These are phyloP conservation scores for Ilex aquifolium DNA, from an alignment of 257 asterid species.

Conservation along the genomic window DNA sequence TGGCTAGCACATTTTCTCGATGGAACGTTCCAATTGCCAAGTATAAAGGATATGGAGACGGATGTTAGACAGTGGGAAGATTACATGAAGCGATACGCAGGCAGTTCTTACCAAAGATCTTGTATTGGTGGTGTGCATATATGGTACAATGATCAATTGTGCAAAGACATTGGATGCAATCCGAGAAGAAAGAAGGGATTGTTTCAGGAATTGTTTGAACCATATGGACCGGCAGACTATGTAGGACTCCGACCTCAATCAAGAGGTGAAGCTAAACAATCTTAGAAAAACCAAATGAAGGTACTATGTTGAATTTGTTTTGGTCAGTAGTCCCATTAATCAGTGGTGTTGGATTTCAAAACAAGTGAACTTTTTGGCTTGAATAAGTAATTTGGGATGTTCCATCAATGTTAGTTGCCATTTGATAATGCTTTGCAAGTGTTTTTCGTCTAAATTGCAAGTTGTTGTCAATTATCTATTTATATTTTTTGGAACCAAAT, in stretches of 20 bases:
- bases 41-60: slow-evolving; percentile 36
- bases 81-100: slow-evolving; percentile 23
- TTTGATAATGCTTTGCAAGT: too few species aligned
- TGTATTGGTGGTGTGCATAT: not conserved
- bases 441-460: too few species aligned
- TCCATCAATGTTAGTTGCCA: too few species aligned
- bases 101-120: not conserved
- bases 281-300: too few species aligned
- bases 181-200: not conserved
- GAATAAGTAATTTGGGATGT: too few species aligned
- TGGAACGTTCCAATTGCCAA: slow-evolving; percentile 24
- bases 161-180: not conserved
- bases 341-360: too few species aligned
- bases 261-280: too few species aligned
- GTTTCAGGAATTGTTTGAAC: not conserved
- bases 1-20: slow-evolving; percentile 36
- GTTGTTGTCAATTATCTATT: too few species aligned
- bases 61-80: slow-evolving; percentile 35
- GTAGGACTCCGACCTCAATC: not conserved
- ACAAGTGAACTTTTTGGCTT: too few species aligned
- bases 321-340: too few species aligned
- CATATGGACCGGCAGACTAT: not conserved
- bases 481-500: too few species aligned
- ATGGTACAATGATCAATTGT: slow-evolving; percentile 1
- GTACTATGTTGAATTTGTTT: too few species aligned